Evolutionary conservation across 805 yeast genomes (phyloP).

Genomic region (Candida palmyrensis): DNA sequence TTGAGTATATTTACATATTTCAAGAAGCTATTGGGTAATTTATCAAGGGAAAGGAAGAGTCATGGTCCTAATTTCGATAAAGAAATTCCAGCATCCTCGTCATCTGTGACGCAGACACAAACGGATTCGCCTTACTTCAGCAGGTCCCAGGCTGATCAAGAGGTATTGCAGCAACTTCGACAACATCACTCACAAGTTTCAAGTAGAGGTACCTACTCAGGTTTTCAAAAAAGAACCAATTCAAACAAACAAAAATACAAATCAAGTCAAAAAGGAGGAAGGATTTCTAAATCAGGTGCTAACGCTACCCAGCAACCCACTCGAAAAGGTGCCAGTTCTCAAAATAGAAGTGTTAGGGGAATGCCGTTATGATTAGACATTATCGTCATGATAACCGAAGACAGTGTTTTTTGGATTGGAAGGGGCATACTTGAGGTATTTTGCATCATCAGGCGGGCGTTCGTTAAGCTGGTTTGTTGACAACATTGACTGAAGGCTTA

Average conservation of each 20-base stretch:
- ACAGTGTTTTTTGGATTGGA: conserved; percentile 45
- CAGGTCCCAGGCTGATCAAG: conserved; percentile 1
- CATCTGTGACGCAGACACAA: conserved; percentile 1
- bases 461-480: conserved; percentile 40
- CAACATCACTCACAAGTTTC: neutral
- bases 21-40: conserved; percentile 26
- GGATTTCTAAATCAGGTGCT: too few species aligned
- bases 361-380: conserved; percentile 22
- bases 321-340: too few species aligned
- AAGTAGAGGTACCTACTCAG: neutral
- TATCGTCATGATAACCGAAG: conserved; percentile 61
- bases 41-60: conserved; percentile 28
- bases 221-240: neutral
- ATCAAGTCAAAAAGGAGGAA: neutral
- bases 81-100: conserved; percentile 3
- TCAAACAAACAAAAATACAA: neutral
- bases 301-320: too few species aligned
- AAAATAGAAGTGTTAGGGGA: too few species aligned
- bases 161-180: conserved; percentile 2
- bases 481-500: conserved; percentile 65
- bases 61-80: conserved; percentile 2
- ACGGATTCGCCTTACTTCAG: conserved; percentile 5
- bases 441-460: conserved; percentile 54
- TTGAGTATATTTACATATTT: conserved; percentile 32
- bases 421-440: conserved; percentile 51